Evolutionary conservation across 352 stramenopile genomes (phyloP), one percentile per base, ranked within the genome.

Genomic region (Phytophthora palmivora): DNA sequence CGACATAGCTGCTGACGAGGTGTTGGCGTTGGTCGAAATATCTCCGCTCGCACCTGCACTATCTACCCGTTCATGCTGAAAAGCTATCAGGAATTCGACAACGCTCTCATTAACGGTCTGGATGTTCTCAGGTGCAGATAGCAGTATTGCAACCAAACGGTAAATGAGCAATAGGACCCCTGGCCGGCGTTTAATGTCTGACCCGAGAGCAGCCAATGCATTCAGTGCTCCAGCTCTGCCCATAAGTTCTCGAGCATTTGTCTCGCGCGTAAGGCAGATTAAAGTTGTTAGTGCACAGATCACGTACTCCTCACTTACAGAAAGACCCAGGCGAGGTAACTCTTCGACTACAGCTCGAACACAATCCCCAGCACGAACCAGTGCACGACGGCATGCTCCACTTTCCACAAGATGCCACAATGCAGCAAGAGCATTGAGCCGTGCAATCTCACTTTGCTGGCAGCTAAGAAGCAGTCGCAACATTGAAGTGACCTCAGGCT

Each of bases 331-430:
- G 30, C 63, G 38, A 56, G 68, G 58, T 9, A 90, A 63, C 15
- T 87, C 70, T 2, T 82, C 61, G 5, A 92, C 72, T 6, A 89
- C 57, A 10, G 68, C 59, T 12, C 67, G 68, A 1, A 90, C 60
- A 33, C 71, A 82, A 24, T 88, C 79, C 0, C 71, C 55, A 43
- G 56, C 56, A 0, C 58, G 56, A 11, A 87, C 79, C 15, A 92
- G 61, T 1, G 78, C 63, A 30, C 72, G 74, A 7, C 82, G 79
- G 18, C 79, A 87, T 7, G 66, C 37, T 7, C 61, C 58, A 49
- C 77, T 91, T 26, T 88, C 78, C 4, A 83, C 74, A 0, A 92
- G 55, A 30, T 81, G 74, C 76, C 76, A 85, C 12, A 89, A 34
- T 15, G 75, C 63, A 49, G 71, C 73, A 8, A 92, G 58, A 15